Evolutionary conservation across 345 rosid genomes (phyloP), one percentile per base, ranked within the genome.

Genomic region (Eucalyptus camaldulensis): DNA sequence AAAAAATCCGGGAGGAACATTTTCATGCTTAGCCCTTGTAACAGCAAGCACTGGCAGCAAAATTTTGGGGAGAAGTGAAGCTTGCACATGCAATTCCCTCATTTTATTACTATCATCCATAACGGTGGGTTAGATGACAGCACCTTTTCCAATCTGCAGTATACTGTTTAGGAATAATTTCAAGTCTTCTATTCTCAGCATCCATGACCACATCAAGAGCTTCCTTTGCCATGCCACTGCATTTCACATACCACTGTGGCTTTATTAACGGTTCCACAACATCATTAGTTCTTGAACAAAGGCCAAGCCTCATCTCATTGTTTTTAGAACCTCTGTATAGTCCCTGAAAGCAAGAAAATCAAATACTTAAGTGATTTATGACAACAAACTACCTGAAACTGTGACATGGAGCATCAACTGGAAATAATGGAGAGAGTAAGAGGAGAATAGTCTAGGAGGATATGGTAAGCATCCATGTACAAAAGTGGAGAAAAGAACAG

Each of bases 81-180:
- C 80, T 15, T 67, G 80, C 40, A 33, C 72, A 33, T 62, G 53
- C 51, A 33, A 17, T 69, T 69, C 80, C 44, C 80, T 67, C 33
- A 67, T 67, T 31, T 67, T 67, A 31, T 67, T 67, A 31, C 80
- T 31, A 31, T 67, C 22, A 1, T 31, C 22, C 40, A 67, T 22
- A 67, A 67, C 1, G 11, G 40, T n/a, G 22, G 81, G 10, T 33
- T 69, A 33, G 81, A 90, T 54, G 65, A 90, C 80, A 89, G 65
- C 58, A 98, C 99, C 98, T 97, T 93, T 94, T 98, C 97, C 97
- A 96, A 86, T 98, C 99, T 65, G 99, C 98, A 56, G 94, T 90
- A 91, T 96, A 97, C 91, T 97, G 99, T 88, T 95, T 95, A 13
- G 98, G 99, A 87, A 98, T 92, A 90, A 98, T 93, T 90, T 97